Percentiles rank a stretch among this genome's conserved stretches.
Conservation (phyloP, 352 stramenopile species). For the Pythium sp. region DNA sequence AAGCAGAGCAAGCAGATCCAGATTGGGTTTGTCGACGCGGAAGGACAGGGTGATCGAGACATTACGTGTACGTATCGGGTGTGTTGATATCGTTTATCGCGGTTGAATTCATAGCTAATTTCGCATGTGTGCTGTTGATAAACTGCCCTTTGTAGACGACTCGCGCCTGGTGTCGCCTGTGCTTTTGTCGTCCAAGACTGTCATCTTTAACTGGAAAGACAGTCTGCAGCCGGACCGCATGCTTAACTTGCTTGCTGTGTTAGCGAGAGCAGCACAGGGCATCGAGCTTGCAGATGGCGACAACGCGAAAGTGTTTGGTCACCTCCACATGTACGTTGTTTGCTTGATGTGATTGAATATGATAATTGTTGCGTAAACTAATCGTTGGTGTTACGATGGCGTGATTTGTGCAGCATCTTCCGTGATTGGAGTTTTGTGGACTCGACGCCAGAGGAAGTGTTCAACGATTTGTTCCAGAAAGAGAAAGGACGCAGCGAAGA, state of each 20-base stretch:
- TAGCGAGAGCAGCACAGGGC: conserved; percentile 74
- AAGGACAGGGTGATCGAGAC: conserved; percentile 82
- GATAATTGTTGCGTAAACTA: not conserved
- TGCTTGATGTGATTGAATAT: not conserved
- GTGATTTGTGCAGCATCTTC: conserved; percentile 51
- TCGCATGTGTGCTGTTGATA: conserved; percentile 5
- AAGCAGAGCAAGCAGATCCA: conserved; percentile 44
- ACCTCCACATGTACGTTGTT: conserved; percentile 78
- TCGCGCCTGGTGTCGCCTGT: conserved; percentile 82
- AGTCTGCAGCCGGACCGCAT: conserved; percentile 84
- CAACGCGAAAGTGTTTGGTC: conserved; percentile 81
- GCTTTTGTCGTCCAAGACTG: conserved; percentile 79
- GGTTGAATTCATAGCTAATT: not conserved
- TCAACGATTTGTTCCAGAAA: conserved; percentile 76
- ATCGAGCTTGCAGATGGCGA: conserved; percentile 78
- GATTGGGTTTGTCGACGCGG: conserved; percentile 83
- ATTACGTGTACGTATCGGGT: conserved; percentile 68
- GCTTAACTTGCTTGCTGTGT: conserved; percentile 77
- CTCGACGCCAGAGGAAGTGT: conserved; percentile 78
- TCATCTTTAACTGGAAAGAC: conserved; percentile 91
- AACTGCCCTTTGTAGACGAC: conserved; percentile 41
- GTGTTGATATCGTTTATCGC: not conserved
- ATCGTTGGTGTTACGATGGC: not conserved
- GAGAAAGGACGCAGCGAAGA: conserved; percentile 80
- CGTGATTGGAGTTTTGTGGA: conserved; percentile 89